These are phyloP conservation scores for Melanopsichium pennsylvanicum DNA, from an alignment of 1,284 basidiomycete species.

Conservation along the genomic window DNA sequence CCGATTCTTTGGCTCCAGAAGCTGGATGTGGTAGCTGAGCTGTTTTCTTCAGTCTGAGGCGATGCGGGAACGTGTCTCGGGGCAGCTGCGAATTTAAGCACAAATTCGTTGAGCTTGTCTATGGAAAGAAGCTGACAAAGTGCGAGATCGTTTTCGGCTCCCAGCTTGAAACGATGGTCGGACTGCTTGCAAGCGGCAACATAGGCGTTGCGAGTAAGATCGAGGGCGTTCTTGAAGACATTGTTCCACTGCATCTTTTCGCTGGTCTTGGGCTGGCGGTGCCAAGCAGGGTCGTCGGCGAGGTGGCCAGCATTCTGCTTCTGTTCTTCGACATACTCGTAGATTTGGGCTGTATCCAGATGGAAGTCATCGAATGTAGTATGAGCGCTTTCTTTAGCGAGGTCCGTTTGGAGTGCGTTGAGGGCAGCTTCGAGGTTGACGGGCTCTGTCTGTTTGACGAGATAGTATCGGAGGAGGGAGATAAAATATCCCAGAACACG, in stretches of 20 bases:
- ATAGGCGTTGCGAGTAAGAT: slow-evolving; percentile 17
- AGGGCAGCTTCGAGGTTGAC: slow-evolving; percentile 2
- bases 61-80: slow-evolving; percentile 13
- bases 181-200: slow-evolving; percentile 24
- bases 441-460: slow-evolving; percentile 3
- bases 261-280: neutral
- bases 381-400: neutral
- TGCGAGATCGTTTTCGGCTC: slow-evolving; percentile 12
- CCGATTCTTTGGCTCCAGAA: slow-evolving; percentile 10
- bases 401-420: slow-evolving; percentile 1
- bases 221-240: slow-evolving; percentile 18
- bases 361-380: slow-evolving; percentile 8
- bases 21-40: neutral
- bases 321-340: slow-evolving; percentile 29
- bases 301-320: slow-evolving; percentile 16
- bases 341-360: slow-evolving; percentile 19
- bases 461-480: slow-evolving; percentile 18
- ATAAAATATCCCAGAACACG: slow-evolving; percentile 29
- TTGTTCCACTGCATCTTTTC: slow-evolving; percentile 18
- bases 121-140: slow-evolving; percentile 6
- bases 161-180: slow-evolving; percentile 11
- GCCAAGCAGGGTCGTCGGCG: slow-evolving; percentile 27
- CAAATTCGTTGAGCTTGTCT: slow-evolving; percentile 3
- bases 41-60: neutral
- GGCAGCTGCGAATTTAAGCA: neutral